A percentile compares a stretch with the other conserved stretches of the same genome.
phyloP scores from a whole-genome alignment of 441 rosid genomes.

The Populus hybrid region DNA sequence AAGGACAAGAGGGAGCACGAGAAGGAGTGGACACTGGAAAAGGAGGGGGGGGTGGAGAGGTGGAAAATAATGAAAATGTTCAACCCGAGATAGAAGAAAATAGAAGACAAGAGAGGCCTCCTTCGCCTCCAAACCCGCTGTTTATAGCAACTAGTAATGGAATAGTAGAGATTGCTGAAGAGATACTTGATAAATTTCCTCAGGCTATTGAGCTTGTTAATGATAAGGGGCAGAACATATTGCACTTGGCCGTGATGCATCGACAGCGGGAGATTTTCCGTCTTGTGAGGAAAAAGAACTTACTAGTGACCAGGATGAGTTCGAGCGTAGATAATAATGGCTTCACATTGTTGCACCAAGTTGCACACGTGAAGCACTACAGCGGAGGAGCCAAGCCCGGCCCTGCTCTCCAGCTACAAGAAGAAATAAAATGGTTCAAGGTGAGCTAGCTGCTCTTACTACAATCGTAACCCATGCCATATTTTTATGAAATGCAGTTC shows the following conservation, averaged over 20 bases:
- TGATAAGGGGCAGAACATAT: slow-evolving; percentile 17
- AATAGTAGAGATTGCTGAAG: too few species aligned
- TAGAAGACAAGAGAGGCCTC: too few species aligned
- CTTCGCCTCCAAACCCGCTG: too few species aligned
- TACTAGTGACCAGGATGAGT: background rate
- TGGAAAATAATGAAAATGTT: too few species aligned
- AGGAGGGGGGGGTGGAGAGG: too few species aligned
- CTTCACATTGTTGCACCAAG: slow-evolving; percentile 24
- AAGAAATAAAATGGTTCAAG: slow-evolving; percentile 25
- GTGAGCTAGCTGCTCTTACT: slow-evolving; percentile 7
- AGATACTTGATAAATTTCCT: too few species aligned
- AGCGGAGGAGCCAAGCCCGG: slow-evolving; percentile 4
- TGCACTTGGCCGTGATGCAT: slow-evolving; percentile 24
- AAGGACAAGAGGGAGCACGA: too few species aligned
- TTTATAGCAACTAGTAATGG: too few species aligned
- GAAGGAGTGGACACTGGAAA: too few species aligned
- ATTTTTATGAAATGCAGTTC: too few species aligned
- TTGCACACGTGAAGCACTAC: slow-evolving; percentile 15
- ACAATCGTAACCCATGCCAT: too few species aligned
- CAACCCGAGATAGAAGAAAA: too few species aligned
- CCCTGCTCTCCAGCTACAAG: slow-evolving; percentile 19
- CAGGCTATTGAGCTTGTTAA: slow-evolving; percentile 15
- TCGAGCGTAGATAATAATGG: slow-evolving; percentile 19
- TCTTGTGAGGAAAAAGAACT: background rate
- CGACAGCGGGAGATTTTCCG: slow-evolving; percentile 14